phyloP scores from a whole-genome alignment of 2,329 filamentous ascomycete genomes.

The Botrytis squamosa region DNA sequence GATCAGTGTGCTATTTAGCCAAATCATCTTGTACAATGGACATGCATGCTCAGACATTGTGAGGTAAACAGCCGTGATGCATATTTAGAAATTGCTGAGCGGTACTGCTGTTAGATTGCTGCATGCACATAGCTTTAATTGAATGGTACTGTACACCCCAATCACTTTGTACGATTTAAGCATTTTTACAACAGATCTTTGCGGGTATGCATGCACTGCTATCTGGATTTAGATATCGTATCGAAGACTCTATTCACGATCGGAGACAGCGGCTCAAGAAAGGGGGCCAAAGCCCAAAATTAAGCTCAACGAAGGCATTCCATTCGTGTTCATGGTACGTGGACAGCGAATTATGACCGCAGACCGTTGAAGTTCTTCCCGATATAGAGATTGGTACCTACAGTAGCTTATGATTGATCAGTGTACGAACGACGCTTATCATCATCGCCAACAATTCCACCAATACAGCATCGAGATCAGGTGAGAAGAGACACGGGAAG shows the following conservation, averaged over 20 bases:
- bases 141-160: neutral
- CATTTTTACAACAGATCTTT: conserved; percentile 2
- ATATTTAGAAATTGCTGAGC: conserved; percentile 9
- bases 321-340: neutral
- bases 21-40: neutral
- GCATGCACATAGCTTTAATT: conserved; percentile 12
- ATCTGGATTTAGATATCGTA: conserved; percentile 14
- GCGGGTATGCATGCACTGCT: conserved; percentile 13
- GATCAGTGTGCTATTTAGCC: conserved; percentile 6
- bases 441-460: neutral
- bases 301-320: neutral
- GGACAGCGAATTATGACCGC: neutral
- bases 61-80: conserved; percentile 4
- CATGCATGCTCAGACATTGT: conserved; percentile 1
- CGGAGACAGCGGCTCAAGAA: neutral
- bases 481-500: neutral
- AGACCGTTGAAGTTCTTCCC: conserved; percentile 6
- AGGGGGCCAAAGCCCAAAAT: neutral
- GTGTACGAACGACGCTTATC: conserved; percentile 15
- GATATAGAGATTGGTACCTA: conserved; percentile 4
- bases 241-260: neutral
- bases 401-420: conserved; percentile 13
- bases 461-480: neutral
- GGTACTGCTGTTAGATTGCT: neutral
- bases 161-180: neutral